A percentile compares a stretch with the other conserved stretches of the same genome.
These are phyloP conservation scores for Drechslerella dactyloides DNA, from an alignment of 2,329 filamentous ascomycete genomes.

Conservation along the genomic window DNA sequence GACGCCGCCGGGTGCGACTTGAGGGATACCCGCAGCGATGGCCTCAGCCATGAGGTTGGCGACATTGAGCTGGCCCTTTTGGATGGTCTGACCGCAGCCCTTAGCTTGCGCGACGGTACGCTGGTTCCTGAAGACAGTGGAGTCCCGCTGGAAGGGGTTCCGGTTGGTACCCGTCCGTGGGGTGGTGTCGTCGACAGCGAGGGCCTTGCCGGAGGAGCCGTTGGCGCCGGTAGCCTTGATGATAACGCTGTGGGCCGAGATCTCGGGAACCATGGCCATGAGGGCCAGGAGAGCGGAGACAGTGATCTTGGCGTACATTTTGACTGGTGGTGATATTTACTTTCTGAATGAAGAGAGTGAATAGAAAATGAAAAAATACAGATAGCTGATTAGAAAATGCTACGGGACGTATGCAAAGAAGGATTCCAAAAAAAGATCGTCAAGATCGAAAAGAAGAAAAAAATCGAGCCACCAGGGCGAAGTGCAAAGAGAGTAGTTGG, in stretches of 20 bases:
- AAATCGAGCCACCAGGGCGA: constrained; percentile 49
- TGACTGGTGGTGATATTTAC: constrained; percentile 12
- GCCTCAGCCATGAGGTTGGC: constrained; percentile 21
- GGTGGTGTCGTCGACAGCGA: constrained; percentile 64
- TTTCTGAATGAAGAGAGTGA: constrained; percentile 11
- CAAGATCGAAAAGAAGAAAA: constrained; percentile 46
- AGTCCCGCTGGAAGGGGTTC: constrained; percentile 69
- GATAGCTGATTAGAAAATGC: constrained; percentile 31
- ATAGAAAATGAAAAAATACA: constrained; percentile 8
- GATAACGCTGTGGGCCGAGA: constrained; percentile 69
- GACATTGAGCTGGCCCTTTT: constrained; percentile 65
- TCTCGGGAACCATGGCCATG: constrained; percentile 65
- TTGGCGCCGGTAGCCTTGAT: constrained; percentile 65
- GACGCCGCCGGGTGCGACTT: constrained; percentile 66
- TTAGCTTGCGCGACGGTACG: constrained; percentile 57
- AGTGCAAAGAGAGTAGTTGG: constrained; percentile 21
- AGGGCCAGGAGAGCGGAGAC: constrained; percentile 60
- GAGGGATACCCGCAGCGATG: constrained; percentile 60
- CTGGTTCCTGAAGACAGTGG: constrained; percentile 64
- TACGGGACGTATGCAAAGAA: constrained; percentile 41
- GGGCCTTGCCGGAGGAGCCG: constrained; percentile 62
- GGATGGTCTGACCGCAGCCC: constrained; percentile 67
- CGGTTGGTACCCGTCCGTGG: constrained; percentile 69
- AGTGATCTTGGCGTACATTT: constrained; percentile 60
- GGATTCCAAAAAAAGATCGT: constrained; percentile 32